Conservation (phyloP, 2,329 filamentous ascomycete genomes). For the Cladobotryum protrusum region DNA sequence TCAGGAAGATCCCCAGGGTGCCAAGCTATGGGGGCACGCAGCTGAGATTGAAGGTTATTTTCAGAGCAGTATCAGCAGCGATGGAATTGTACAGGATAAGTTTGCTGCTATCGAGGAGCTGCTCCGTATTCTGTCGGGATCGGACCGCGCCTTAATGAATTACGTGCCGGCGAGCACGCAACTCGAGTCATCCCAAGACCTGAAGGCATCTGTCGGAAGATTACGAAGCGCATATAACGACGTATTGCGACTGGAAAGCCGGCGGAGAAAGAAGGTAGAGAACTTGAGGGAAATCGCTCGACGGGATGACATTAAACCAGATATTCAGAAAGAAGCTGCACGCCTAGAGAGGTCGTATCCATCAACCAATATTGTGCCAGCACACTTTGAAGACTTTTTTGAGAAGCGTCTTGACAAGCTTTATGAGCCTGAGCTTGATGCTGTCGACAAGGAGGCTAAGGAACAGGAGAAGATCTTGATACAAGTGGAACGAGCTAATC, state of each 20-base stretch:
- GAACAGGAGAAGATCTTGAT: constrained; percentile 70
- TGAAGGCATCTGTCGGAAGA: constrained; percentile 72
- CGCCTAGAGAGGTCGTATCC: constrained; percentile 81
- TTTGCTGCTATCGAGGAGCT: constrained; percentile 68
- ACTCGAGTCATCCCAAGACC: constrained; percentile 69
- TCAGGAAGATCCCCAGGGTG: constrained; percentile 56
- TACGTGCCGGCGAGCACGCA: constrained; percentile 83
- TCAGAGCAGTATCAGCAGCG: constrained; percentile 52
- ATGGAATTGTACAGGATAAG: constrained; percentile 65
- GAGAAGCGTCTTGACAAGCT: constrained; percentile 67
- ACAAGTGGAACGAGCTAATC: constrained; percentile 69
- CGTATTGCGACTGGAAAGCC: constrained; percentile 72
- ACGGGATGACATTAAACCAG: constrained; percentile 80
- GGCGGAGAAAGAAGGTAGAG: constrained; percentile 73
- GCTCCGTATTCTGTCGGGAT: constrained; percentile 69
- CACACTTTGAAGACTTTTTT: constrained; percentile 89
- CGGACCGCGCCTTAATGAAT: constrained; percentile 75
- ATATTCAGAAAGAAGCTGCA: constrained; percentile 75
- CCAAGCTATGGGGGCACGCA: constrained; percentile 67
- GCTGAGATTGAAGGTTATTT: constrained; percentile 84
- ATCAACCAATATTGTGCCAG: constrained; percentile 75
- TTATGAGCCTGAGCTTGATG: constrained; percentile 73
- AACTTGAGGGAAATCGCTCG: constrained; percentile 71
- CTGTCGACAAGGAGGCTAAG: constrained; percentile 61
- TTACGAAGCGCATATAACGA: constrained; percentile 80